Base-by-base conservation (phyloP, 2,329 filamentous ascomycete genomes). In the Aspergillus sp. region DNA sequence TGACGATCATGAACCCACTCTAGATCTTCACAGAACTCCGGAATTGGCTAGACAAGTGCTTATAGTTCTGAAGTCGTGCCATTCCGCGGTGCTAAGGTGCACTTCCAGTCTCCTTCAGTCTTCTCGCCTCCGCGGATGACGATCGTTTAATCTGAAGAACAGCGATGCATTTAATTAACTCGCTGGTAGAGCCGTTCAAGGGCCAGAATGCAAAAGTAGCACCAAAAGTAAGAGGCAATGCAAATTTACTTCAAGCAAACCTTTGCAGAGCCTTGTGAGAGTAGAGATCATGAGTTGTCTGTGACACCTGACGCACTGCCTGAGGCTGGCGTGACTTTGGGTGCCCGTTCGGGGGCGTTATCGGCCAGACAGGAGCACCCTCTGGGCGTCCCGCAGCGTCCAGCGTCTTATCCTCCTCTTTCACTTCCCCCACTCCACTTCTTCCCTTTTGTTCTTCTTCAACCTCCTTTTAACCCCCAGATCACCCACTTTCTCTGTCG, bases 251-350 rank as follows among this genome's bases (percentile, higher is more conserved):
- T 37, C 15, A 7, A 7, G 34, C 9, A 37, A 5, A n/a, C 34
- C 9, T 37, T 37, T 8, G 9, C 20, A 22, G 37, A 19, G 27
- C 20, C 48, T 24, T 51, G 30, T 40, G 48, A 41, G 34, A 34
- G 11, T 19, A 41, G 3, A 5, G 15, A 24, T 34, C 13, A n/a
- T 24, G 33, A 17, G 33, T 42, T 46, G 45, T 37, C 24, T 45
- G 55, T 53, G 39, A 50, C 37, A 30, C n/a, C 39, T n/a, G 39
- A n/a, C 17, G 17, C 15, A 40, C 39, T n/a, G n/a, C 39, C 6
- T 17, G 40, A 24, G 24, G 34, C 44, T 42, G 48, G 57, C 57
- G 52, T 59, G 57, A 51, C 20, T 51, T 53, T 48, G 47, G 27
- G 45, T 37, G 54, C 45, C 27, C 20, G 19, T 22, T 51, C 39